phyloP scores from a whole-genome alignment of 2,329 filamentous ascomycete genomes.

The Ceratocystis diversiconidia region DNA sequence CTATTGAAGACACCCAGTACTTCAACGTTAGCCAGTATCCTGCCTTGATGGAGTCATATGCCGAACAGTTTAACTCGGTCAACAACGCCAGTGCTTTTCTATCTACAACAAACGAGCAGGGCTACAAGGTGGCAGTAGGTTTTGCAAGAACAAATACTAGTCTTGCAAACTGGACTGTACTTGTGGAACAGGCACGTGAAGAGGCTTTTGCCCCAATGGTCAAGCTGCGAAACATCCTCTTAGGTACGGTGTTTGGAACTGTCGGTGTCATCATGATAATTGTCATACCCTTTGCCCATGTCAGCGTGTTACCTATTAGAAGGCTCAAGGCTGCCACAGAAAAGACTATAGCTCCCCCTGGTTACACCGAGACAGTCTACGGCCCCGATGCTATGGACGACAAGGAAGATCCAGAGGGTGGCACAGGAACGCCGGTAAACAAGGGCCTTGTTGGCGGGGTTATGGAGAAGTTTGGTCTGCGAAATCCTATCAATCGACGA shows the following conservation, averaged over 20 bases:
- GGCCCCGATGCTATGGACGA: constrained; percentile 22
- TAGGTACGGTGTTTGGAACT: constrained; percentile 76
- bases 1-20: constrained; percentile 20
- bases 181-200: constrained; percentile 59
- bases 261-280: constrained; percentile 57
- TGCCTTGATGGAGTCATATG: constrained; percentile 47
- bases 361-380: constrained; percentile 37
- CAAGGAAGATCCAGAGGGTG: constrained; percentile 4
- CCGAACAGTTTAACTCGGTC: constrained; percentile 32
- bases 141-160: constrained; percentile 54
- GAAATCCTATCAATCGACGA: constrained; percentile 21
- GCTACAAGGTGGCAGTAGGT: constrained; percentile 58
- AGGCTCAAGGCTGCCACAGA: constrained; percentile 61
- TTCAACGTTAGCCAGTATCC: constrained; percentile 51
- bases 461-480: constrained; percentile 19
- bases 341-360: constrained; percentile 54
- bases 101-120: constrained; percentile 59
- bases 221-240: constrained; percentile 61
- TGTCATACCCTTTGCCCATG: constrained; percentile 65
- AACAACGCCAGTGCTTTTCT: constrained; percentile 59
- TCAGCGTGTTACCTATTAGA: constrained; percentile 66
- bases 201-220: constrained; percentile 68
- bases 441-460: constrained; percentile 15
- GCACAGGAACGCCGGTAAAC: not conserved
- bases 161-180: constrained; percentile 67